Conservation (phyloP, 1,284 basidiomycete genomes). For the Leccinum pallidistipes region DNA sequence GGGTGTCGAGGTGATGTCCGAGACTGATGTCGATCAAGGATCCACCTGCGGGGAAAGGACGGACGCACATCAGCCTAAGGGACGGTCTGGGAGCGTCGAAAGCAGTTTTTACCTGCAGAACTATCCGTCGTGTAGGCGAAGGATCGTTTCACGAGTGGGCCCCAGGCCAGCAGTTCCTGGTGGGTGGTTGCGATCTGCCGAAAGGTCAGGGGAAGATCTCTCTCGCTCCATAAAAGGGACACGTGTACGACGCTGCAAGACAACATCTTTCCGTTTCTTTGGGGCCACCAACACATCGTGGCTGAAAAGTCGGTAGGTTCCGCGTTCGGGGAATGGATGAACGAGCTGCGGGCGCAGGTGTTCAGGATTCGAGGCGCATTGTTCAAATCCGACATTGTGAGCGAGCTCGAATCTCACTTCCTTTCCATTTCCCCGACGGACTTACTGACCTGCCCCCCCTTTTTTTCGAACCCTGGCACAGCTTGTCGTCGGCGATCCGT, state of each 20-base stretch:
- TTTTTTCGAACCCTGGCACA: not conserved
- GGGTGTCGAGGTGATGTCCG: constrained; percentile 15
- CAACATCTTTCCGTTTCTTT: constrained; percentile 11
- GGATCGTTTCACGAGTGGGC: constrained; percentile 13
- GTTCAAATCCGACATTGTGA: constrained; percentile 8
- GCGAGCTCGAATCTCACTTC: not conserved
- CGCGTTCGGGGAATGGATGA: constrained; percentile 6
- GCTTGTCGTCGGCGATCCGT: constrained; percentile 10
- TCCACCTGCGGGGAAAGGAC: constrained; percentile 1
- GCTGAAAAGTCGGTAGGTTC: constrained; percentile 9
- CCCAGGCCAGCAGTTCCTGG: constrained; percentile 7
- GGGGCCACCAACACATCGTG: constrained; percentile 8
- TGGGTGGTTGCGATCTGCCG: constrained; percentile 8
- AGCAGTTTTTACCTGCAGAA: not conserved
- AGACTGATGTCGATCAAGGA: constrained; percentile 11
- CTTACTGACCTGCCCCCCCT: not conserved
- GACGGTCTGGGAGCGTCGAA: not conserved
- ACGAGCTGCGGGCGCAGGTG: constrained; percentile 6
- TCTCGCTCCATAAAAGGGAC: not conserved
- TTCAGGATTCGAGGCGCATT: constrained; percentile 9
- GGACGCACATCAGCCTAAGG: not conserved
- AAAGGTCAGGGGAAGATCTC: not conserved
- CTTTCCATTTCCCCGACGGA: not conserved
- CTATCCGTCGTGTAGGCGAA: constrained; percentile 5
- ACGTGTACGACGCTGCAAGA: constrained; percentile 16